phyloP scores from a whole-genome alignment of 1,284 basidiomycete genomes.

The Trametes pubescens region DNA sequence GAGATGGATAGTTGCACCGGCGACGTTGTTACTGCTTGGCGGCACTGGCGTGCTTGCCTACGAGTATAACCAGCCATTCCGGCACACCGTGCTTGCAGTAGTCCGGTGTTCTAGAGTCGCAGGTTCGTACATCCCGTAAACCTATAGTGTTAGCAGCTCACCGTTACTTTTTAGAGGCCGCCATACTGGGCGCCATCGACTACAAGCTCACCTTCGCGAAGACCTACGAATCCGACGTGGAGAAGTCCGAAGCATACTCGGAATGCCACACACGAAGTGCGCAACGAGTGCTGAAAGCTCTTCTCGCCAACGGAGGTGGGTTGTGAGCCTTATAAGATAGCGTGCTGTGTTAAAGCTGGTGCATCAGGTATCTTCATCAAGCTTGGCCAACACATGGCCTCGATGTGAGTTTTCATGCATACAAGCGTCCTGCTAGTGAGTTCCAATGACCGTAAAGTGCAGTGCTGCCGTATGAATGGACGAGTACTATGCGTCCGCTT shows the following conservation, averaged over 20 bases:
- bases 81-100: constrained; percentile 67
- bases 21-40: constrained; percentile 35
- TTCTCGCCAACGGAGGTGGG: constrained; percentile 88
- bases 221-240: constrained; percentile 63
- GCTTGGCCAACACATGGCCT: constrained; percentile 89
- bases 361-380: constrained; percentile 89
- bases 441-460: constrained; percentile 43
- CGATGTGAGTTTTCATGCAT: constrained; percentile 52
- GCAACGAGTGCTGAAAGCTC: constrained; percentile 75
- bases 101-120: constrained; percentile 81
- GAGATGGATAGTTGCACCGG: constrained; percentile 37
- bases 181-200: constrained; percentile 75
- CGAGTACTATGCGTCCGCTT: constrained; percentile 68
- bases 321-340: neutral
- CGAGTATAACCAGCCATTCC: constrained; percentile 67
- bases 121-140: constrained; percentile 48
- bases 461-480: constrained; percentile 87
- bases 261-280: constrained; percentile 87
- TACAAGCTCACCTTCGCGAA: constrained; percentile 84
- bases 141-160: constrained; percentile 4
- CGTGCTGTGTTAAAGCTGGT: neutral
- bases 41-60: constrained; percentile 61
- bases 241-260: constrained; percentile 67
- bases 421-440: neutral
- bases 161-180: constrained; percentile 55